Evolutionary conservation across 1,139 yeast species (phyloP), one percentile per base, ranked within the genome.

Genomic region (Zhuliangozyma parablackwelliae): DNA sequence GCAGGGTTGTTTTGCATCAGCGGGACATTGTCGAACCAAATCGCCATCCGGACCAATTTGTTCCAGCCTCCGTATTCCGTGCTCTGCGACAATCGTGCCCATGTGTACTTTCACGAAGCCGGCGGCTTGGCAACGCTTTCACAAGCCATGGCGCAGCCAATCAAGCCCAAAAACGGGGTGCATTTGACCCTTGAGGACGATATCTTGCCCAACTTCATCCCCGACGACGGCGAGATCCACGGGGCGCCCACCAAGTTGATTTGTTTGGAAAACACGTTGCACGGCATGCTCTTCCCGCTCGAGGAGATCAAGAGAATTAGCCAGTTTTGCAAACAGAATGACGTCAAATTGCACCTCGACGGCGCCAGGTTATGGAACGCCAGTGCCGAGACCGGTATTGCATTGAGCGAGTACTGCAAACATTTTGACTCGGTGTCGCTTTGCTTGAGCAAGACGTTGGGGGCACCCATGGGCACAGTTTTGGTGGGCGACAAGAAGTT

Each of bases 361-460:
- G 97, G 97, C 46, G 97, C 97, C n/a, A 74, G 97, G 50, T 68
- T 90, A 42, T 89, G 95, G 94, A 88, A 90, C 56, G 97, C 97
- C 2, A 69, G 82, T 25, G 85, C 75, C 7, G 92, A 75, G 34
- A 77, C 95, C 21, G 89, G 85, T 7, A 69, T 87, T 29, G 63
- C 87, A 10, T 62, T 89, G 40, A 61, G 61, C 33, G 89, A 87
- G 54, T 88, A 82, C 59, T 86, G 96, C 53, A 69, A 76, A 46
- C 66, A 80, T 49, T 90, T 90, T 57, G 97, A 90, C 62, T 79
- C 95, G 28, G 87, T 90, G 36, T 87, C 96, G 6, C 73, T 90
- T 39, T 90, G 97, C 62, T 66, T 90, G 44, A 86, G 96, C 37
- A 90, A 90, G 63, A 85, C 95, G 4, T 71, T 90, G 52, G 96